phyloP scores from a whole-genome alignment of 306 rosid species.

The Vicia villosa region DNA sequence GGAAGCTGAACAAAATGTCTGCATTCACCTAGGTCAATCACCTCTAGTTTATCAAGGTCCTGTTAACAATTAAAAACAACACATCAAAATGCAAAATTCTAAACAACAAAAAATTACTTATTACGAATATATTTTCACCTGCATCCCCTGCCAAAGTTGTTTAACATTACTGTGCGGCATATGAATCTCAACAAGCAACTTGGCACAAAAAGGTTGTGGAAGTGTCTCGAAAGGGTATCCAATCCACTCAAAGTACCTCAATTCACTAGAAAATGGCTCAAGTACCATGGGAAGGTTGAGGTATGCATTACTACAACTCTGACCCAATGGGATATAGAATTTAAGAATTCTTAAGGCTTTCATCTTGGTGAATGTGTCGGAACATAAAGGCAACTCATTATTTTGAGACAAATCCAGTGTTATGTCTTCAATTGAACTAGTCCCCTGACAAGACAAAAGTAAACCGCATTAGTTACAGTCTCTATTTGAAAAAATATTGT shows the following conservation, averaged over 20 bases:
- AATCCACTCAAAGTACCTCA: slow-evolving; percentile 26
- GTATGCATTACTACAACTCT: no score
- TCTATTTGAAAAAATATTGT: neutral
- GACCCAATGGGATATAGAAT: neutral
- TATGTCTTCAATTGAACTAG: slow-evolving; percentile 33
- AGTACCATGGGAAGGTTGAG: neutral
- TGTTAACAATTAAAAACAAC: neutral
- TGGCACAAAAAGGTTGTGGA: slow-evolving; percentile 5
- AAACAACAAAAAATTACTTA: neutral
- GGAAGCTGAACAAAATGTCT: neutral
- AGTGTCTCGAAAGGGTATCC: slow-evolving; percentile 16
- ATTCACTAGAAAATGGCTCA: neutral
- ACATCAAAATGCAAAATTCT: neutral
- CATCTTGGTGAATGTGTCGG: slow-evolving; percentile 36
- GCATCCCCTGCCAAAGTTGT: slow-evolving; percentile 30
- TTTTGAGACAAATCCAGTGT: slow-evolving; percentile 18
- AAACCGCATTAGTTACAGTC: neutral
- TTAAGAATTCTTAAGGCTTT: slow-evolving; percentile 15
- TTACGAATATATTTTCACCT: neutral
- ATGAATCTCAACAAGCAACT: slow-evolving; percentile 10
- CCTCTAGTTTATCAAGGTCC: slow-evolving; percentile 12
- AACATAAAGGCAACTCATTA: neutral
- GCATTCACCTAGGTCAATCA: slow-evolving; percentile 15
- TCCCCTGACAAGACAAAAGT: slow-evolving; percentile 35
- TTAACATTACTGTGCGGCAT: neutral